Base-by-base conservation (phyloP, 2,329 filamentous ascomycete genomes). In the Ceratocystis colombiana region DNA sequence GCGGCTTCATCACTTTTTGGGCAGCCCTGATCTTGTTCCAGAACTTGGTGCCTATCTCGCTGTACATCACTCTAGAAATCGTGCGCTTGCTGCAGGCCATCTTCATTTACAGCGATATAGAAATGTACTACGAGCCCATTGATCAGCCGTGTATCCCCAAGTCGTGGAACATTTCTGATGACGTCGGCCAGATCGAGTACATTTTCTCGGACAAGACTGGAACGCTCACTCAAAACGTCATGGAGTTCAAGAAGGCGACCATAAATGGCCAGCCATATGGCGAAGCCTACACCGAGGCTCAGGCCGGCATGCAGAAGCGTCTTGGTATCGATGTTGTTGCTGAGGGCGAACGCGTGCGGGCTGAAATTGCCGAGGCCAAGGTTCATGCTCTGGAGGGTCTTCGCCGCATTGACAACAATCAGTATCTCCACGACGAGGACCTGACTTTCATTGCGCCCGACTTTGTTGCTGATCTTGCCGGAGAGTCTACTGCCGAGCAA, bases 221-320 rank as follows among this genome's bases (percentile, higher is more conserved):
- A 55, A 97, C 93, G 3, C 79, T 97, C 72, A 97, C 93, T n/a
- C 96, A 92, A 77, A 97, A 97, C 73, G 87, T 90, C 82, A 97
- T 99, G 94, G 95, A 99, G 75, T 99, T 97, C 83, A 99, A 97
- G 76, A 99, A 99, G 76, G 91, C 88, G 66, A 96, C 92, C 0
- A 87, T 99, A 76, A 97, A 97, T 72, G 93, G 93, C n/a, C 84
- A 94, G 68, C 86, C 92, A 0, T 99, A 99, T 71, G 94, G 95
- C 69, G 94, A 99, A 77, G 94, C 94, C 0, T 99, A 96, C 73
- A 99, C 95, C 0, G 94, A 99, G 76, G 94, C 94, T 0, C 90
- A 96, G 75, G 89, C 93, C 64, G 94, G 94, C 67, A 94, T 99
- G 89, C 91, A 96, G 74, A 91, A 93, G 76, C 85, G 94, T 68